A percentile compares a stretch with the other conserved stretches of the same genome.
Conservation (phyloP, 768 basidiomycete genomes). For the Suillus bovinus region DNA sequence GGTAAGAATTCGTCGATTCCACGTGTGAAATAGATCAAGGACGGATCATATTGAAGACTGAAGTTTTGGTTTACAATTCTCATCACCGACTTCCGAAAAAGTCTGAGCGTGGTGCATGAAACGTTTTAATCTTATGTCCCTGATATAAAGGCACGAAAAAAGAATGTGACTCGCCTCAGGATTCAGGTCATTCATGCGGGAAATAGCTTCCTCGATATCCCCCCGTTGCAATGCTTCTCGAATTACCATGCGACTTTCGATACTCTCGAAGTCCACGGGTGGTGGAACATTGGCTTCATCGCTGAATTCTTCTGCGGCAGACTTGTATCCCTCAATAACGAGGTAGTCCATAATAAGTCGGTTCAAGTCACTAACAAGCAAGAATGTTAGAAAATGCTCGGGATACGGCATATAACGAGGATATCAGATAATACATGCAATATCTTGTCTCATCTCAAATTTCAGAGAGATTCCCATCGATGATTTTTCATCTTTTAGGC, state of each 20-base stretch:
- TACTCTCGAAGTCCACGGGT: constrained; percentile 86
- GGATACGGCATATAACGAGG: constrained; percentile 27
- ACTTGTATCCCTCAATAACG: constrained; percentile 95
- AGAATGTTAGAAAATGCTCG: constrained; percentile 23
- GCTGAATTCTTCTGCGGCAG: constrained; percentile 93
- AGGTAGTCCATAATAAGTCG: constrained; percentile 96
- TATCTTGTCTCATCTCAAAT: constrained; percentile 64
- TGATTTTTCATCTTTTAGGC: constrained; percentile 58
- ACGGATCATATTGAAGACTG: constrained; percentile 93
- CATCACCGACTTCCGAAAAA: constrained; percentile 76
- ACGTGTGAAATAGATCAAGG: constrained; percentile 11
- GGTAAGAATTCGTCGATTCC: constrained; percentile 17
- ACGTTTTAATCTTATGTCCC: constrained; percentile 75
- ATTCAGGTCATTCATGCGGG: constrained; percentile 93
- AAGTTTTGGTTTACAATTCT: constrained; percentile 77
- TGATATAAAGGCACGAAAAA: constrained; percentile 8
- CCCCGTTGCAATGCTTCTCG: constrained; percentile 92
- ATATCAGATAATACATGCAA: constrained; percentile 91
- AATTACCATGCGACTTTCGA: constrained; percentile 93
- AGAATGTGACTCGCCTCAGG: constrained; percentile 75
- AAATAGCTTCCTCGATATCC: constrained; percentile 93
- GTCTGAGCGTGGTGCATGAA: constrained; percentile 99
- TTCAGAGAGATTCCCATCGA: constrained; percentile 99
- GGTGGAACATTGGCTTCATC: constrained; percentile 78
- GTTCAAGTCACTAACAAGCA: constrained; percentile 78